A percentile compares a stretch with the other conserved stretches of the same genome.
phyloP scores from a whole-genome alignment of 768 basidiomycete species.

The Kwoniella shandongensis region DNA sequence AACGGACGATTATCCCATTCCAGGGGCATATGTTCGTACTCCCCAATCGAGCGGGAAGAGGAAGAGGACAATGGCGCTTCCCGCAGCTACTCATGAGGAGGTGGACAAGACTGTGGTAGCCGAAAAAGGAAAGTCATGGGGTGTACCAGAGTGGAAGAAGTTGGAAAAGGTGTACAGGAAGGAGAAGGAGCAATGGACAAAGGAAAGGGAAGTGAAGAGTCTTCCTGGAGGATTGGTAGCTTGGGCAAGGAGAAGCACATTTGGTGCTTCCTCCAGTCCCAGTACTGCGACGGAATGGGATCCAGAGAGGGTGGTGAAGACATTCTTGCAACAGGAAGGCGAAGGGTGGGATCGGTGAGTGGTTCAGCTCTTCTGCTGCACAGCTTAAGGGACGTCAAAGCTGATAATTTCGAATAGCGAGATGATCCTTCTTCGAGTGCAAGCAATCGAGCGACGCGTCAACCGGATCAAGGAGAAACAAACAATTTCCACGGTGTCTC shows the following conservation, averaged over 20 bases:
- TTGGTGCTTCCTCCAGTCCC: slow-evolving; percentile 3
- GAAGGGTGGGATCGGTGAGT: slow-evolving; percentile 40
- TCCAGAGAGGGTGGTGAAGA: slow-evolving; percentile 26
- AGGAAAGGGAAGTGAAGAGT: slow-evolving; percentile 37
- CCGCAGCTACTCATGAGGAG: not conserved
- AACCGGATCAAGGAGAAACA: slow-evolving; percentile 6
- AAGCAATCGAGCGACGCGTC: slow-evolving; percentile 36
- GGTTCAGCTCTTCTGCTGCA: not conserved
- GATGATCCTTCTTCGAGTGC: slow-evolving; percentile 28
- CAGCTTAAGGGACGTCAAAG: not conserved
- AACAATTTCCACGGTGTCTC: not conserved
- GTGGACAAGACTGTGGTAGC: not conserved
- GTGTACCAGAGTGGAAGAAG: slow-evolving; percentile 43
- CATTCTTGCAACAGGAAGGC: slow-evolving; percentile 23
- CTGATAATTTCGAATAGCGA: slow-evolving; percentile 10
- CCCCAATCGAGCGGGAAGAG: slow-evolving; percentile 13
- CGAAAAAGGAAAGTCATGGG: slow-evolving; percentile 26
- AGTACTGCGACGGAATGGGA: slow-evolving; percentile 33
- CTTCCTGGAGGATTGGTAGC: slow-evolving; percentile 24
- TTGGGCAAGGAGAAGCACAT: slow-evolving; percentile 34
- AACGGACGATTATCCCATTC: slow-evolving; percentile 26
- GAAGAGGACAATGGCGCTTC: not conserved
- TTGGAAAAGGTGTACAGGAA: slow-evolving; percentile 39
- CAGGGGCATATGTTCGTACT: slow-evolving; percentile 35
- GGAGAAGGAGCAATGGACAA: slow-evolving; percentile 36